Evolutionary conservation across 1,284 basidiomycete species (phyloP), one percentile per base, ranked within the genome.

Genomic region (Baeospora myosura): DNA sequence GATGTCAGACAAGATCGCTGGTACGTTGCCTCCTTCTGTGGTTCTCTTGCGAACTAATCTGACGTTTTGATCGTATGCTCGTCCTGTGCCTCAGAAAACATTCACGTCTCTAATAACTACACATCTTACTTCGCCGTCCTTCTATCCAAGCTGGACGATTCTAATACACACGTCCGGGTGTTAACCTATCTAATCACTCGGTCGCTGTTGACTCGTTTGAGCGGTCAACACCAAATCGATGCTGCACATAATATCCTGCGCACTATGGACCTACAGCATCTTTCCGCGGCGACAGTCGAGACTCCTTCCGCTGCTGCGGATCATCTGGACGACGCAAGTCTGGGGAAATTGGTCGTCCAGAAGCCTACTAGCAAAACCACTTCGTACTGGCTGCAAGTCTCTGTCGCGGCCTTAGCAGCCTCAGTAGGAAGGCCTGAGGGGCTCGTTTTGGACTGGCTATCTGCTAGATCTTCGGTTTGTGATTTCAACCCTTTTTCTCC

Each of bases 311-410:
- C n/a, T n/a, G n/a, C n/a, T n/a, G n/a, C n/a, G n/a, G n/a, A 76
- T 71, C 61, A 59, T 17, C 52, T 72, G 47, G 55, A 69, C 40
- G 69, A 72, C 41, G 57, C 51, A 0, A 61, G 58, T 24, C 43
- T 83, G 11, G 67, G 65, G 2, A 72, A 61, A 42, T 65, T 64
- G 32, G 64, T 78, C 1, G 67, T 75, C 2, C 51, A 62, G 10
- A 88, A 83, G 54, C 78, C 82, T 1, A 76, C 63, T 41, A 81
- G 75, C 50, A 65, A 63, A 43, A 68, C 55, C 25, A 81, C 83
- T 0, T 48, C 69, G 11, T 60, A 67, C 35, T 72, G 71, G 52
- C 56, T 85, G 43, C 81, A 81, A 52, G 60, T 74, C 3, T 71
- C 74, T 1, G 54, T 82, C 14, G 48, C 85, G 14, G 65, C 65